phyloP scores from a whole-genome alignment of 2,329 filamentous ascomycete species.

The Emydomyces testavorans region DNA sequence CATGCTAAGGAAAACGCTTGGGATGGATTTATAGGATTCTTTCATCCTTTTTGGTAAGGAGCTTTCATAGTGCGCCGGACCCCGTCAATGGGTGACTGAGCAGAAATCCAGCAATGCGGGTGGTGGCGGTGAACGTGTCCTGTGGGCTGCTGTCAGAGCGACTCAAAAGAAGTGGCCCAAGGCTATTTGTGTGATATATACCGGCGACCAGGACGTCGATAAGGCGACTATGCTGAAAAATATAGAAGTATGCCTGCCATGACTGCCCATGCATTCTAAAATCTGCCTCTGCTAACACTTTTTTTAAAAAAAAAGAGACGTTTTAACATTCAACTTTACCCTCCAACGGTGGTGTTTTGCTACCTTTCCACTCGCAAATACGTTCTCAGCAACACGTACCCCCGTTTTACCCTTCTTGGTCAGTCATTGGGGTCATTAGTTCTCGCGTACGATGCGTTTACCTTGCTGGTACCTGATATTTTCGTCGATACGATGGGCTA shows the following conservation, averaged over 20 bases:
- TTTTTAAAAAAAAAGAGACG: slow-evolving; percentile 55
- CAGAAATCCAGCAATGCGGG: slow-evolving; percentile 63
- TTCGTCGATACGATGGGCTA: slow-evolving; percentile 99
- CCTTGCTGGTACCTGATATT: slow-evolving; percentile 80
- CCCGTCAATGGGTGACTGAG: neutral
- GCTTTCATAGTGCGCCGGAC: neutral
- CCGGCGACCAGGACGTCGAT: slow-evolving; percentile 79
- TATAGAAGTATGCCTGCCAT: slow-evolving; percentile 49
- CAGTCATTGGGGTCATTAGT: slow-evolving; percentile 82
- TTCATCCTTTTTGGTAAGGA: slow-evolving; percentile 86
- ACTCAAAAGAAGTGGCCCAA: slow-evolving; percentile 82
- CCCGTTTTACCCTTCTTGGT: slow-evolving; percentile 83
- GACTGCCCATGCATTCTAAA: neutral
- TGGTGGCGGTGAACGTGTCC: slow-evolving; percentile 85
- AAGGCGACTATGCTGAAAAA: slow-evolving; percentile 67
- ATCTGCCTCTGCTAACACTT: neutral
- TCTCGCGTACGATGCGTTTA: slow-evolving; percentile 84
- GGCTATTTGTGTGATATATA: slow-evolving; percentile 85
- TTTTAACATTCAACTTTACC: slow-evolving; percentile 84
- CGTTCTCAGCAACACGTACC: slow-evolving; percentile 78
- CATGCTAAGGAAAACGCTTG: slow-evolving; percentile 47
- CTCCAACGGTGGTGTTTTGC: slow-evolving; percentile 73
- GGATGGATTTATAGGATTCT: slow-evolving; percentile 84
- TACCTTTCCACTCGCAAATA: slow-evolving; percentile 81
- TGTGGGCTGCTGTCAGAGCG: slow-evolving; percentile 89